Evolutionary conservation across 2,329 filamentous ascomycete species (phyloP), one percentile per base, ranked within the genome.

Genomic region (Aspergillus brasiliensis): DNA sequence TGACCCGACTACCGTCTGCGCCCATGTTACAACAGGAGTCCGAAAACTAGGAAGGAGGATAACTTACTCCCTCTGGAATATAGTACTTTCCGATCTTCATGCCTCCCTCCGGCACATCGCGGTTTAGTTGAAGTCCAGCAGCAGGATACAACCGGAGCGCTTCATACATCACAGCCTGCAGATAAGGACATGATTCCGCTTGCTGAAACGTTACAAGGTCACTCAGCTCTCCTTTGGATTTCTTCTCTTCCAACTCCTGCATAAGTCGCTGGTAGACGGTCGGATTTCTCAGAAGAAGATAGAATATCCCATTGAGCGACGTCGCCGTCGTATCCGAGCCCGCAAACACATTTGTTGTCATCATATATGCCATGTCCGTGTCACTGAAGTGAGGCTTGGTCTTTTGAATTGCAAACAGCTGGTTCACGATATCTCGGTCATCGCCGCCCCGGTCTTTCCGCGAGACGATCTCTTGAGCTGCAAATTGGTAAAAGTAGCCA

Each of bases 141-240:
- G 53, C 40, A 48, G 53, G 38, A 48, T 56, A 48, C 27, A 56
- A 42, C 17, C 53, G 40, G 27, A 56, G 34, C 3, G 42, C 53
- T n/a, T 56, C 53, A 47, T 56, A 37, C 28, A 56, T 40, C 27
- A 56, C 53, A 19, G 53, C 53, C 15, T 56, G 53, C 25, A 56
- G 27, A 25, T 56, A 56, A 0, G 42, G 25, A 19, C 27, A 25
- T 13, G 53, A 56, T 40, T 56, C 42, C 19, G 42, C 40, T 19
- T 56, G 34, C 40, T 56, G 11, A 8, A 56, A 48, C 10, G 28
- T 56, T 3, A 56, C 53, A 8, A 42, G 23, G 8, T 48, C 37
- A 17, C 23, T 47, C 3, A 56, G 15, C 53, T 34, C 38, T 17
- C 53, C 53, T 8, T 7, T 1, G 1, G 25, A 28, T 48, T 5